phyloP scores from a whole-genome alignment of 163 green algal genomes.

The Scenedesmus sp. region DNA sequence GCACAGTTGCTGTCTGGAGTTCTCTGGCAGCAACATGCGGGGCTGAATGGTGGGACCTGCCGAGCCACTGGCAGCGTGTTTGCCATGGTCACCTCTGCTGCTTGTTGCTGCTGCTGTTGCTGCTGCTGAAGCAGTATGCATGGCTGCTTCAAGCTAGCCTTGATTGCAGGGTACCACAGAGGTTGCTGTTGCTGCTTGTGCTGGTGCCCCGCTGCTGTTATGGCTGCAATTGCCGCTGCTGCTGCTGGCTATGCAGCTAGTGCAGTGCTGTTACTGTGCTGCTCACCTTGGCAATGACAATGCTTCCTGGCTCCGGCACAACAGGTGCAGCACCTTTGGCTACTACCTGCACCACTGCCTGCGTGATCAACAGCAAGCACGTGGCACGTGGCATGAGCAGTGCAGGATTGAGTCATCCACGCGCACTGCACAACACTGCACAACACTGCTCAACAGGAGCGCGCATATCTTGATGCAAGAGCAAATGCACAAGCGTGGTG shows the following conservation, averaged over 20 bases:
- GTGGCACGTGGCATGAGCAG: background rate
- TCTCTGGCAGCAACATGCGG: no score
- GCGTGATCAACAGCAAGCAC: conserved; percentile 12
- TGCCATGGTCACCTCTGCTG: no score
- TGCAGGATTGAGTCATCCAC: background rate
- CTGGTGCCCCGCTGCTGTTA: background rate
- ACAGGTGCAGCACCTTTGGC: conserved; percentile 48
- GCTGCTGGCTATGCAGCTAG: background rate
- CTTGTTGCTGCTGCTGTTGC: background rate
- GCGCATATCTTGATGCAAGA: no score
- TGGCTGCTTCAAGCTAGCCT: no score
- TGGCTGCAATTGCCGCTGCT: background rate
- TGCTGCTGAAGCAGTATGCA: no score
- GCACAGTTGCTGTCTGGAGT: background rate
- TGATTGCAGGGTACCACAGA: no score
- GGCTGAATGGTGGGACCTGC: background rate
- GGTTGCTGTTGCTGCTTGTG: no score
- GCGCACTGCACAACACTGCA: background rate
- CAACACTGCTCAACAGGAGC: background rate
- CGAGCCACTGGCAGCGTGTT: no score
- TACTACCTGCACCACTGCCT: conserved; percentile 55
- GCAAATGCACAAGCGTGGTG: no score
- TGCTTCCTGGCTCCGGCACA: conserved; percentile 65
- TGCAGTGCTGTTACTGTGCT: background rate
- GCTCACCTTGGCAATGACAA: conserved; percentile 70